phyloP scores from a whole-genome alignment of 1,139 yeast genomes.

The Zygosaccharomyces sapae region DNA sequence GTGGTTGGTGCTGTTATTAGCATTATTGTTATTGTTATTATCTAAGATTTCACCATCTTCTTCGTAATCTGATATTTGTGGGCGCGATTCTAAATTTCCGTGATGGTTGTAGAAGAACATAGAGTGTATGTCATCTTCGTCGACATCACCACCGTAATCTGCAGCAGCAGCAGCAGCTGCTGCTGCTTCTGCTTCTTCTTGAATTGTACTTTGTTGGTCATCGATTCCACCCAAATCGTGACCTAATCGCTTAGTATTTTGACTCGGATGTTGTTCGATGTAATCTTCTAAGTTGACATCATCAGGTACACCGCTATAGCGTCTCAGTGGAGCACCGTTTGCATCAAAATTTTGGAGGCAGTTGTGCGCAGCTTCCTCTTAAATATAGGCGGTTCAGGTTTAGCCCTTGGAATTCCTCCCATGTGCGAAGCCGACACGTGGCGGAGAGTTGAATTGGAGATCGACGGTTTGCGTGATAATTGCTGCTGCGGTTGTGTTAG shows the following conservation, averaged over 20 bases:
- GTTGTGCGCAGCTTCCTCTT: constrained; percentile 53
- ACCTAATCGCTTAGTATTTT: constrained; percentile 9
- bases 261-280: constrained; percentile 40
- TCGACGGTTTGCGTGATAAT: constrained; percentile 18
- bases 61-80: constrained; percentile 33
- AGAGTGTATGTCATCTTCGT: constrained; percentile 32
- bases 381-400: constrained; percentile 10
- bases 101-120: constrained; percentile 35
- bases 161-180: constrained; percentile 6
- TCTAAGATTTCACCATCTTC: constrained; percentile 25
- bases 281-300: constrained; percentile 64
- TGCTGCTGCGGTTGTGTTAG: no score
- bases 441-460: constrained; percentile 21
- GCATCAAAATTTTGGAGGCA: constrained; percentile 65
- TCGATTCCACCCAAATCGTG: constrained; percentile 15
- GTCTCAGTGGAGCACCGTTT: constrained; percentile 64
- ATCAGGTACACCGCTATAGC: constrained; percentile 69
- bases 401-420: constrained; percentile 13
- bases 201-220: constrained; percentile 16
- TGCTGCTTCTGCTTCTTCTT: constrained; percentile 9
- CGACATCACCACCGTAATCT: constrained; percentile 18
- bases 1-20: constrained; percentile 5
- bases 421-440: constrained; percentile 15
- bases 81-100: constrained; percentile 30
- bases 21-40: constrained; percentile 3